A percentile compares a stretch with the other conserved stretches of the same genome.
These are phyloP conservation scores for Cercospora sp. DNA, from an alignment of 2,329 filamentous ascomycete species.

Conservation along the genomic window DNA sequence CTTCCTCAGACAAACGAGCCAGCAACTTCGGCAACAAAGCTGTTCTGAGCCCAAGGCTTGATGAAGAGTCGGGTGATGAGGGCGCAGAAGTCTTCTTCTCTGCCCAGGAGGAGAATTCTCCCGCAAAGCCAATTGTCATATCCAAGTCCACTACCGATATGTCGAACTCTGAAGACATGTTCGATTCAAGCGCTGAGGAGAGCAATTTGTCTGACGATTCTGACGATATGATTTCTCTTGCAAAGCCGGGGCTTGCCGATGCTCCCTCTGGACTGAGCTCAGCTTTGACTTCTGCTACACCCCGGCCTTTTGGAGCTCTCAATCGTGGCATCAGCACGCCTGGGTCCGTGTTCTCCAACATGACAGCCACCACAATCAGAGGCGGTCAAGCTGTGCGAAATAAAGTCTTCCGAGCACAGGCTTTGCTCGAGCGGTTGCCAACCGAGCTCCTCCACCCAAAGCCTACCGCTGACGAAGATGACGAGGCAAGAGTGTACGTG, in stretches of 20 bases:
- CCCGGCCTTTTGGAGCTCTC: constrained; percentile 66
- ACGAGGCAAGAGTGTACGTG: constrained; percentile 83
- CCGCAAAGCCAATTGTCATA: constrained; percentile 43
- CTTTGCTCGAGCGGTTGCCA: constrained; percentile 70
- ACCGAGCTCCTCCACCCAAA: constrained; percentile 82
- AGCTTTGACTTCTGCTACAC: constrained; percentile 77
- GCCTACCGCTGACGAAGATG: constrained; percentile 80
- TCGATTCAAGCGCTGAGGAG: constrained; percentile 65
- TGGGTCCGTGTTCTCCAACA: constrained; percentile 84
- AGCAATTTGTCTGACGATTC: constrained; percentile 86
- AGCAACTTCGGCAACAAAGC: constrained; percentile 27
- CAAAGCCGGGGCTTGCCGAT: constrained; percentile 75
- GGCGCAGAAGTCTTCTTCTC: constrained; percentile 92
- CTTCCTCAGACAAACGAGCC: constrained; percentile 59
- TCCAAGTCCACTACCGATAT: constrained; percentile 43
- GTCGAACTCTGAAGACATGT: constrained; percentile 53
- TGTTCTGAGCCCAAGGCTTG: constrained; percentile 37
- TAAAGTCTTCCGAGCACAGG: constrained; percentile 81
- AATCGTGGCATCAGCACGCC: constrained; percentile 77
- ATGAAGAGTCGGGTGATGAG: constrained; percentile 42
- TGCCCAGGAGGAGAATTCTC: constrained; percentile 71
- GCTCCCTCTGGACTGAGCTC: constrained; percentile 77
- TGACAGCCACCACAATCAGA: constrained; percentile 79
- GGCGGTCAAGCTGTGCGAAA: constrained; percentile 67
- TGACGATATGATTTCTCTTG: constrained; percentile 89